Evolutionary conservation across 352 stramenopile species (phyloP).

Genomic region (Globisporangium parvum): DNA sequence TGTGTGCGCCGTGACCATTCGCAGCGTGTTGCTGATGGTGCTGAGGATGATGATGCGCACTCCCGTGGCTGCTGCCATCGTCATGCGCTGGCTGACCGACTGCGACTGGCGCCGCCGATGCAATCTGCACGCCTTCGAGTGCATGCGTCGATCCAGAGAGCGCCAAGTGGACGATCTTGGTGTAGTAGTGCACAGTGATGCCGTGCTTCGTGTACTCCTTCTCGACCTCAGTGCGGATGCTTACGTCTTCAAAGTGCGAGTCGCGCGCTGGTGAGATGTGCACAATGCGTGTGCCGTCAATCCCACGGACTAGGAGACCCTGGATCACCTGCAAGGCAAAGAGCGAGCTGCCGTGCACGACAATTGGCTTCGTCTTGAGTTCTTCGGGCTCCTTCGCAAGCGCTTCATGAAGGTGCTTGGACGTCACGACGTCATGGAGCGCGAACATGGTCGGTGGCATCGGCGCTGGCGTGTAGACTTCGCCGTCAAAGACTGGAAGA

Average conservation of each 20-base stretch:
- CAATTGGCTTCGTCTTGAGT: slow-evolving; percentile 23
- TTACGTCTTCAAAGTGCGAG: slow-evolving; percentile 50
- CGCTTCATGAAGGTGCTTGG: slow-evolving; percentile 15
- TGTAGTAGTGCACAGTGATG: slow-evolving; percentile 35
- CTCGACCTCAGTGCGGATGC: slow-evolving; percentile 53
- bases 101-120: slow-evolving; percentile 8
- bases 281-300: slow-evolving; percentile 41
- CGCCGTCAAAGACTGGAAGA: slow-evolving; percentile 31
- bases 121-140: slow-evolving; percentile 40
- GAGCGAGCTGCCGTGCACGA: slow-evolving; percentile 59
- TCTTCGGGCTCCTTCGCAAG: slow-evolving; percentile 9
- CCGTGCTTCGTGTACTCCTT: slow-evolving; percentile 34
- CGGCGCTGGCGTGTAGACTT: slow-evolving; percentile 18
- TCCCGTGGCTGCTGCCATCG: background rate
- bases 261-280: slow-evolving; percentile 46
- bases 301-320: slow-evolving; percentile 29
- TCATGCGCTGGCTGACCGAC: slow-evolving; percentile 1
- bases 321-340: slow-evolving; percentile 69
- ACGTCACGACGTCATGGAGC: slow-evolving; percentile 15
- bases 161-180: slow-evolving; percentile 38
- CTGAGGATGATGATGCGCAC: too few species aligned
- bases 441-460: slow-evolving; percentile 16
- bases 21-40: background rate
- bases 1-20: background rate
- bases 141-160: slow-evolving; percentile 20